Evolutionary conservation across 129 eudicot genomes (phyloP).

Genomic region (Oenanthe sinensis): DNA sequence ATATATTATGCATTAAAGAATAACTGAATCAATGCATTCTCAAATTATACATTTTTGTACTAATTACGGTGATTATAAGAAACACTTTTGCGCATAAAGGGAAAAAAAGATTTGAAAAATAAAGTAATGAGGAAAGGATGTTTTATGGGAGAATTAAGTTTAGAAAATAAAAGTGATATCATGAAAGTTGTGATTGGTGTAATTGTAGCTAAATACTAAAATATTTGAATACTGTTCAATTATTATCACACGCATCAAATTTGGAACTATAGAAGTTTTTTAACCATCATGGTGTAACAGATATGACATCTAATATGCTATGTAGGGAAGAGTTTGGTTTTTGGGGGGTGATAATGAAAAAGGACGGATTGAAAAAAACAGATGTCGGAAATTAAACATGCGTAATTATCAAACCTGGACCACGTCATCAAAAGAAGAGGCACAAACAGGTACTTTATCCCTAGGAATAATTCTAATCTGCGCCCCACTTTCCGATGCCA

Average conservation of each 20-base stretch:
- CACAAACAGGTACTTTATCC: constrained; percentile 75
- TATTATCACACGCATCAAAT: too few species aligned
- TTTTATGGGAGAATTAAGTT: background rate
- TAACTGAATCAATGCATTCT: too few species aligned
- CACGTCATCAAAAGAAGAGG: constrained; percentile 70
- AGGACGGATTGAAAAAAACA: background rate
- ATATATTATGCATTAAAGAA: background rate
- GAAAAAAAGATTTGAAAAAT: background rate
- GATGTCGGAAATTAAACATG: background rate
- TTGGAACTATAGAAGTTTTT: background rate
- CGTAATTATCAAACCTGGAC: constrained; percentile 47
- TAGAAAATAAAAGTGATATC: background rate
- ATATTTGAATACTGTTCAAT: background rate
- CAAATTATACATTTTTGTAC: background rate
- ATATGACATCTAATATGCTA: background rate
- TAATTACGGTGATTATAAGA: background rate
- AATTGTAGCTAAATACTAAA: background rate
- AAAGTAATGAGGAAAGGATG: background rate
- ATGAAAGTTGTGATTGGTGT: background rate
- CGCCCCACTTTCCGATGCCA: constrained; percentile 82
- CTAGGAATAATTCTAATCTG: constrained; percentile 68
- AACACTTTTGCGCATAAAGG: background rate
- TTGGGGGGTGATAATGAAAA: too few species aligned
- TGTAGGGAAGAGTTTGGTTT: too few species aligned
- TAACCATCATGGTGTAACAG: background rate